These are phyloP conservation scores for Fusarium sp. DNA, from an alignment of 2,329 filamentous ascomycete species.

Conservation along the genomic window DNA sequence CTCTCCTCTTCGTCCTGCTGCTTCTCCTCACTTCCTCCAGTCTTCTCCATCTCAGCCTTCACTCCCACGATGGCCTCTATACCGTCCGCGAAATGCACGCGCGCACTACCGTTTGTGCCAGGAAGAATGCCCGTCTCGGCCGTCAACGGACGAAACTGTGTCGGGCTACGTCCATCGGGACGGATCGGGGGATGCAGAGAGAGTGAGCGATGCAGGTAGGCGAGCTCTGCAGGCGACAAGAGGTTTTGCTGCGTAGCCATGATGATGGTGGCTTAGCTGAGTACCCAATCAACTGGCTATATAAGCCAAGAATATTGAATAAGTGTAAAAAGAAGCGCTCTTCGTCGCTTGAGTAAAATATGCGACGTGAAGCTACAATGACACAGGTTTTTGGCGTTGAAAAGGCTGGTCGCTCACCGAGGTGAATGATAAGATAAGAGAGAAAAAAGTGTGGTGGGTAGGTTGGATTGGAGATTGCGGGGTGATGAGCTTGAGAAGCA, in stretches of 20 bases:
- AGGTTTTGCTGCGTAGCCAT: slow-evolving; percentile 81
- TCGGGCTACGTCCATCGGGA: slow-evolving; percentile 85
- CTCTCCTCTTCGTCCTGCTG: slow-evolving; percentile 55
- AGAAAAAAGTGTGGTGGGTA: slow-evolving; percentile 45
- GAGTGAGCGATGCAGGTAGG: slow-evolving; percentile 93
- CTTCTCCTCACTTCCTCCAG: slow-evolving; percentile 58
- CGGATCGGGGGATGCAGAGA: slow-evolving; percentile 86
- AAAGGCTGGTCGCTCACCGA: slow-evolving; percentile 49
- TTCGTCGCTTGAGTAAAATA: neutral
- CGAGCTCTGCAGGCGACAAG: slow-evolving; percentile 95
- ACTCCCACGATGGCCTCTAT: slow-evolving; percentile 96
- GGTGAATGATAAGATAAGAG: slow-evolving; percentile 56
- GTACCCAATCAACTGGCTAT: neutral
- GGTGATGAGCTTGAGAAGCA: slow-evolving; percentile 39
- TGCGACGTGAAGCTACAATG: slow-evolving; percentile 19
- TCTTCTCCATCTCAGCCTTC: slow-evolving; percentile 93
- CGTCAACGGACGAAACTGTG: slow-evolving; percentile 90
- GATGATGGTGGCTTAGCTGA: slow-evolving; percentile 4
- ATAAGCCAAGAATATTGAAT: neutral
- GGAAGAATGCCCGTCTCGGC: slow-evolving; percentile 94
- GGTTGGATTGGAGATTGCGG: slow-evolving; percentile 36
- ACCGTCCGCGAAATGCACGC: slow-evolving; percentile 94
- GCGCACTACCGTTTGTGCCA: slow-evolving; percentile 90
- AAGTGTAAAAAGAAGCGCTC: neutral
- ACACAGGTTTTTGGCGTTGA: slow-evolving; percentile 38